Base-by-base conservation (phyloP, 139 green algal species). In the Micractinium sp. region DNA sequence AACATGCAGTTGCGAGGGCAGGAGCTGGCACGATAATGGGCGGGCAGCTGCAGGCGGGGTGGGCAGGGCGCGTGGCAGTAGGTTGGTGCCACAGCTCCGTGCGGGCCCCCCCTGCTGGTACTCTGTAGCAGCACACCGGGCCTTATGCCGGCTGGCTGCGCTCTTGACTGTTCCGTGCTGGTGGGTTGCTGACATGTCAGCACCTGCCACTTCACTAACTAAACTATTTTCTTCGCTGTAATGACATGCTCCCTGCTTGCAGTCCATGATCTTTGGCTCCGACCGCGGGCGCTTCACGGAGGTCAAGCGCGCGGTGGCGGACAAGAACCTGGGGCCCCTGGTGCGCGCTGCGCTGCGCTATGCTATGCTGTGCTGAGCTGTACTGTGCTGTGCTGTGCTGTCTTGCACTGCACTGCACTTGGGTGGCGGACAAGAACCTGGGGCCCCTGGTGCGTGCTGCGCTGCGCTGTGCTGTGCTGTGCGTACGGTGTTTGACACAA, bases 291-390 rank as follows among this genome's bases (percentile, higher is more conserved):
- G 98, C 15, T 99, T 99, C 92, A 94, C 93, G 1, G 98, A 99
- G 93, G 94, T 93, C 63, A 99, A 99, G 93, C 94, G 98, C 31
- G 90, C 93, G 9, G 97, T 99, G 39, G 91, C 96, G 56, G 98
- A 99, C 94, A 99, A 99, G 93, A 98, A 99, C 92, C 92, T 99
- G 71, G 97, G 97, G 13, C 97, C 97, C 1, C 93, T 99, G 85
- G 97, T 99, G 19, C 63, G 63, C 16, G 60, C 60, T 14, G 60
- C 60, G 60, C 60, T 67, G 60, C 60, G 15, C 15, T 14, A 16
- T 16, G 14, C 60, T 67, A 16, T 16, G 16, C 15, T 16, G 16
- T 71, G 63, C 63, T 27, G 22, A 5, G 20, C 20, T 27, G 63
- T 71, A 12, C 63, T 25, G 20, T 2, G 20, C 2, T 23, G 63